Evolutionary conservation across 2,329 filamentous ascomycete genomes (phyloP).

Genomic region (Pseudomassariella vexata): DNA sequence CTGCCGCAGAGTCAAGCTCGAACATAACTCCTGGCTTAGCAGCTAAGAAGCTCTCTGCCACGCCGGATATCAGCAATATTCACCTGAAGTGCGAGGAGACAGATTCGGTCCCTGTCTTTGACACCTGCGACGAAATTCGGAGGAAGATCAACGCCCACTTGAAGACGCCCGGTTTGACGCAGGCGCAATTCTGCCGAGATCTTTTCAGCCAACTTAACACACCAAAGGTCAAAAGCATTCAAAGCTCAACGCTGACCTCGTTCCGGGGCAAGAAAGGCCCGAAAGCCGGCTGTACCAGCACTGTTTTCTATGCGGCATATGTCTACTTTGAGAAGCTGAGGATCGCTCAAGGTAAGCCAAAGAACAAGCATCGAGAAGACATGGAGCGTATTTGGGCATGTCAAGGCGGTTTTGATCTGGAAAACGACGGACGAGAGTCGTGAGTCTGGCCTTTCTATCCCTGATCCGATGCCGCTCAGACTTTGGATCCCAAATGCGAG

Average conservation of each 20-base stretch:
- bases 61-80: constrained; percentile 32
- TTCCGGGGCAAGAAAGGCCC: constrained; percentile 46
- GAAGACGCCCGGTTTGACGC: constrained; percentile 36
- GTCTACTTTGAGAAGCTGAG: constrained; percentile 56
- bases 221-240: constrained; percentile 23
- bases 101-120: constrained; percentile 41
- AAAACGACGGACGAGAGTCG: no score
- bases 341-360: constrained; percentile 43
- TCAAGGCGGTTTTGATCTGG: no score
- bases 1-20: constrained; percentile 3
- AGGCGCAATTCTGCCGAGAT: constrained; percentile 41
- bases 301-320: constrained; percentile 48
- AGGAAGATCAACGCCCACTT: constrained; percentile 49
- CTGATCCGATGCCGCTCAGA: no score
- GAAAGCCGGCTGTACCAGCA: constrained; percentile 35
- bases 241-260: constrained; percentile 35
- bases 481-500: no score
- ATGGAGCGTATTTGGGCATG: constrained; percentile 40
- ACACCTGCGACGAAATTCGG: constrained; percentile 53
- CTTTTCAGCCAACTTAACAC: constrained; percentile 29
- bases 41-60: constrained; percentile 2
- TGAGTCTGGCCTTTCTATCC: no score
- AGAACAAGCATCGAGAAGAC: constrained; percentile 40
- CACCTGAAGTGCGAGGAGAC: constrained; percentile 36
- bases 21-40: constrained; percentile 4